phyloP scores from a whole-genome alignment of 1,139 yeast genomes.

The Scheffersomyces illinoinensis region DNA sequence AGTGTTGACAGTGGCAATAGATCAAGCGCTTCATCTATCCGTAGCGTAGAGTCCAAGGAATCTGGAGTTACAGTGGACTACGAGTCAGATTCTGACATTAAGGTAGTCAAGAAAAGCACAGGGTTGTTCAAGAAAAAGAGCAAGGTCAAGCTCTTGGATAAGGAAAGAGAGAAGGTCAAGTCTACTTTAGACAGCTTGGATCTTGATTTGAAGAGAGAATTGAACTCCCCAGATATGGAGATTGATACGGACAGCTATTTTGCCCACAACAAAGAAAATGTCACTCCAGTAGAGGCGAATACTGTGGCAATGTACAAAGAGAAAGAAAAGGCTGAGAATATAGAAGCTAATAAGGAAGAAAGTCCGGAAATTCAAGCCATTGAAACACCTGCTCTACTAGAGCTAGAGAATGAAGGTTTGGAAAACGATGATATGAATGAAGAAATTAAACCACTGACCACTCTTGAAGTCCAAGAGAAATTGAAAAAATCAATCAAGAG shows the following conservation, averaged over 20 bases:
- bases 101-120: conserved; percentile 14
- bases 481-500: conserved; percentile 45
- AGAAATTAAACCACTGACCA: conserved; percentile 32
- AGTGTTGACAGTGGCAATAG: background rate
- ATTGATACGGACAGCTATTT: background rate
- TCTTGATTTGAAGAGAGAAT: background rate
- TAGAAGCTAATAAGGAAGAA: conserved; percentile 10
- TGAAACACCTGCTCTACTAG: background rate
- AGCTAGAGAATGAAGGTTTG: conserved; percentile 7
- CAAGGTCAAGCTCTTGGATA: conserved; percentile 11
- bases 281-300: conserved; percentile 8
- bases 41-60: conserved; percentile 10
- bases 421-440: conserved; percentile 7
- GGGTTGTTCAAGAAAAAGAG: conserved; percentile 29
- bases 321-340: conserved; percentile 5
- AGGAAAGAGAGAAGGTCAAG: conserved; percentile 7
- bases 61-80: conserved; percentile 30
- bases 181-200: background rate
- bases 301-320: conserved; percentile 7
- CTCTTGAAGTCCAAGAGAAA: conserved; percentile 48
- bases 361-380: conserved; percentile 2
- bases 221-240: background rate
- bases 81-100: conserved; percentile 29
- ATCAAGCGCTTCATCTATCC: background rate
- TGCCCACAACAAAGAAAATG: background rate